Evolutionary conservation across 495 filamentous ascomycete species (phyloP), one percentile per base, ranked within the genome.

Genomic region (Daldinia vernicosa): DNA sequence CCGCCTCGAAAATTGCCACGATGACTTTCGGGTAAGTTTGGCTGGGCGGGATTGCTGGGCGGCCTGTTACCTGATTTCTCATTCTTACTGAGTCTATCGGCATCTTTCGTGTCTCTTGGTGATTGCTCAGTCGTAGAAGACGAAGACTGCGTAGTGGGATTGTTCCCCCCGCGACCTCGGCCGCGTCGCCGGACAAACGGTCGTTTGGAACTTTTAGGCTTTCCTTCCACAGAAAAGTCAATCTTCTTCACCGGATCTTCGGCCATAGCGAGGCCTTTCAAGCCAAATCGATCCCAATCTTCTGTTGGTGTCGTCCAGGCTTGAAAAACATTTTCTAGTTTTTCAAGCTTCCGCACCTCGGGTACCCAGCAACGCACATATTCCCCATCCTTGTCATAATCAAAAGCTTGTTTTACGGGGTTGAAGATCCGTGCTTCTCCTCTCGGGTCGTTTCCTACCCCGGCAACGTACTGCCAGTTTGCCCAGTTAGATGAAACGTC

Each of bases 401-500:
- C 89, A 63, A 88, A 80, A 0, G 87, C 88, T 73, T 92, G 88
- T 78, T 92, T 91, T 33, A 91, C 82, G 1, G 90, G 90, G 75
- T 93, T 93, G 81, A 93, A 92, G 12, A 90, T 86, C 40, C 90
- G 78, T 0, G 83, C 82, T 39, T 89, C 84, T 33, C 87, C 85
- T 32, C 89, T 75, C 0, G 90, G 91, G 72, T 92, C 91, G 74
- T 92, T 93, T 22, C 91, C 91, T 0, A 93, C 90, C 6, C 91
- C 91, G 0, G 89, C 84, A 7, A 87, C 84, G 70, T 93, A 92
- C 78, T 92, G 89, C 91, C 90, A 93, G 71, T 92, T 92, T 39
- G 88, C 88, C 90, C 89, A 93, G 74, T 93, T 93, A 52, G 82
- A 88, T 35, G 84, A 84, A 11, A 90, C 80, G 68, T 93, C 91